These are phyloP conservation scores for Hydrangea macrophylla DNA, from an alignment of 148 eudicot genomes.

Conservation along the genomic window DNA sequence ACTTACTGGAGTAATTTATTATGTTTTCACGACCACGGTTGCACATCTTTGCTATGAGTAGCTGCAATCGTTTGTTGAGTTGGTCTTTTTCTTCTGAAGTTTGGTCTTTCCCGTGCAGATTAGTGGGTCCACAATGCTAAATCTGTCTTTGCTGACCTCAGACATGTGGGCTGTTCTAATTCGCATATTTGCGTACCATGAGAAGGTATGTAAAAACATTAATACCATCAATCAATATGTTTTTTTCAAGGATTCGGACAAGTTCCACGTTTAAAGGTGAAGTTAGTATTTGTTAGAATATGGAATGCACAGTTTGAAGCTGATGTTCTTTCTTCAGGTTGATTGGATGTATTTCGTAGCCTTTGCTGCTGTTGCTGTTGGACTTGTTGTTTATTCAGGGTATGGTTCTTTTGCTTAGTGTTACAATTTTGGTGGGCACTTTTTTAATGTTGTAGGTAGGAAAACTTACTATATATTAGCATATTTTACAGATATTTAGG, in stretches of 20 bases:
- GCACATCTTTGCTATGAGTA: background rate
- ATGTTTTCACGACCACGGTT: background rate
- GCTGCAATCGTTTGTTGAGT: background rate
- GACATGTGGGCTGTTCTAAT: slow-evolving; percentile 95
- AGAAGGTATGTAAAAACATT: slow-evolving; percentile 46
- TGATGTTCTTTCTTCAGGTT: slow-evolving; percentile 48
- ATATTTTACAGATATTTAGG: background rate
- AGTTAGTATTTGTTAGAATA: background rate
- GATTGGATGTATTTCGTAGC: slow-evolving; percentile 89
- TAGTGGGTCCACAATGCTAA: slow-evolving; percentile 84
- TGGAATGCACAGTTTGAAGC: slow-evolving; percentile 10
- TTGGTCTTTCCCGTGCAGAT: slow-evolving; percentile 37
- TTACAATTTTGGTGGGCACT: background rate
- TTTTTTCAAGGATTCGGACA: background rate
- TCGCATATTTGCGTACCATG: slow-evolving; percentile 72
- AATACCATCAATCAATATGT: background rate
- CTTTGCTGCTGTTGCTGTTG: slow-evolving; percentile 63
- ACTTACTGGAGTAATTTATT: background rate
- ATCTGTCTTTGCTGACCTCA: slow-evolving; percentile 75
- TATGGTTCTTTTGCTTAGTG: slow-evolving; percentile 20
- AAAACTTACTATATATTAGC: background rate
- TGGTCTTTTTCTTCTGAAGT: background rate
- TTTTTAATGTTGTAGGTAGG: background rate
- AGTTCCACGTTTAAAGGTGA: background rate
- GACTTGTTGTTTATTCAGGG: slow-evolving; percentile 78